Evolutionary conservation across 192 early-diverging fungal genomes (phyloP), one percentile per base, ranked within the genome.

Genomic region (Gonapodya prolifera): DNA sequence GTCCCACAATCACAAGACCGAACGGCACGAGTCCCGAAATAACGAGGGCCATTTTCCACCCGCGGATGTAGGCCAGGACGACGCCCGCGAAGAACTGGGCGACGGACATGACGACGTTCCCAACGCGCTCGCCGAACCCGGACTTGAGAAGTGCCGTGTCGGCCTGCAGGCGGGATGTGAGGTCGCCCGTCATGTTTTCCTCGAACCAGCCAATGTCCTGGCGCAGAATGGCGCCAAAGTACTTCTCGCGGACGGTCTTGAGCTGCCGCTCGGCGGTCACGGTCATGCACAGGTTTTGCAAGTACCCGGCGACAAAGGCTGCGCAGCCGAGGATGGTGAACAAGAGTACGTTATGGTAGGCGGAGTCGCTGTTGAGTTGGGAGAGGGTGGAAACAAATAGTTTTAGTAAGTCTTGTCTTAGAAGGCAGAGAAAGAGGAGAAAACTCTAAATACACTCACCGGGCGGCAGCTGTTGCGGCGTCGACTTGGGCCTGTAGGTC

Each of bases 161-260:
- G 23, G 75, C 73, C 33, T 84, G 83, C 16, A 88, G 80, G 2
- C 85, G 77, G 30, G 82, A 77, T 0, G 85, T 87, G 36, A 88
- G 71, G 36, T 84, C 83, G 16, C 86, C 86, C 45, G 83, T 83
- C n/a, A 81, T 79, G 30, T 76, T 77, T 30, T 76, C 73, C 34
- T 87, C 86, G 79, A 83, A 86, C 83, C 82, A 86, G 1, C 73
- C 85, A 30, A 84, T 70, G 77, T 86, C 80, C 77, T 86, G 85
- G 2, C 85, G 81, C 61, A 86, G 75, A 23, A 86, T 36, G 29
- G 80, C 31, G 2, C 76, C 18, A 70, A 86, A 77, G 69, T 82
- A 86, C 1, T 35, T 35, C 70, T 81, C 71, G 69, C 81, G 80
- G 30, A 86, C 83, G 34, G 77, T 69, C 80, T 79, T 30, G 28